phyloP scores from a whole-genome alignment of 202 grass and related monocot species.

The Cymbopogon flexuosus region DNA sequence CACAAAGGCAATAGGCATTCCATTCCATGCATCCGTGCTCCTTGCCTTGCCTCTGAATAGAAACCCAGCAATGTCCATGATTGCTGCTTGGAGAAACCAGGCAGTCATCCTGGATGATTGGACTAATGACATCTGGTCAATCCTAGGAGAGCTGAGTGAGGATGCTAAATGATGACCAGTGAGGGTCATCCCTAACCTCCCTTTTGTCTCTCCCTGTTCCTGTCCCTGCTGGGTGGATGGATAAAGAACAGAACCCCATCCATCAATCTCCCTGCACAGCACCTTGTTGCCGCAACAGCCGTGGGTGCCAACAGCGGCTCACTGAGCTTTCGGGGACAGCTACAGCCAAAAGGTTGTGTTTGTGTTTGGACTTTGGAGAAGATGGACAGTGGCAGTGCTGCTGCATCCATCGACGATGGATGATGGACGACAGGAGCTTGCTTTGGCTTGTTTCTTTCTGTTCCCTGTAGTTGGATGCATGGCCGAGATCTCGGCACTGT shows the following conservation, averaged over 20 bases:
- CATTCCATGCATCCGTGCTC: not conserved
- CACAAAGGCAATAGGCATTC: not conserved
- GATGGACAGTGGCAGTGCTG: not conserved
- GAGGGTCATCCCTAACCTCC: conserved; percentile 24
- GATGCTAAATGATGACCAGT: conserved; percentile 16
- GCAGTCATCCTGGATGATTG: conserved; percentile 1
- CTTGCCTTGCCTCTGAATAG: not conserved
- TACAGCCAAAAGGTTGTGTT: conserved; percentile 27
- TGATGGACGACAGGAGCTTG: too few relatives aligned
- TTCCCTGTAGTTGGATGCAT: too few relatives aligned
- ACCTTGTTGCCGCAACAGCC: not conserved
- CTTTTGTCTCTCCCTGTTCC: conserved; percentile 25
- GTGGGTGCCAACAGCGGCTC: not conserved
- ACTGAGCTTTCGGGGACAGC: conserved; percentile 46
- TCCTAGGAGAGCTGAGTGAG: conserved; percentile 8
- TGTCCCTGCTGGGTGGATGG: not conserved
- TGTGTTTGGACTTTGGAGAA: not conserved
- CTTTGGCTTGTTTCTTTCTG: too few relatives aligned
- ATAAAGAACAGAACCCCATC: conserved; percentile 1
- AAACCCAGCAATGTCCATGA: not conserved
- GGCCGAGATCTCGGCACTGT: too few relatives aligned
- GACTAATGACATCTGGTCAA: conserved; percentile 22
- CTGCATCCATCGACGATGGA: not conserved
- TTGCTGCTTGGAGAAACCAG: not conserved
- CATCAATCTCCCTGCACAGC: not conserved